Conservation (phyloP, 2,329 filamentous ascomycete genomes). For the Aspergillus ruber region DNA sequence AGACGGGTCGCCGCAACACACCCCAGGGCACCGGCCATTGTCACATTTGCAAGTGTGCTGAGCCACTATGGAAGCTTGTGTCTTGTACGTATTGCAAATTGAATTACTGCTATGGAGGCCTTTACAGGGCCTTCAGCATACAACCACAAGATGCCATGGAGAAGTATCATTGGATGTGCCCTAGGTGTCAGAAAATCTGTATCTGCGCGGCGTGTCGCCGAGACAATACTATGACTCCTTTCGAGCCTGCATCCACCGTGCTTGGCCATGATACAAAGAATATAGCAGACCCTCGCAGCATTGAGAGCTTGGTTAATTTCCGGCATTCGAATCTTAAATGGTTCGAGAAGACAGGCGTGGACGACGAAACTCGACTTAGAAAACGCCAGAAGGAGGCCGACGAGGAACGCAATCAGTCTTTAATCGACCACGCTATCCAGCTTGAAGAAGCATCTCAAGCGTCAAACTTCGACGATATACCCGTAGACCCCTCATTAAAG, state of each 20-base stretch:
- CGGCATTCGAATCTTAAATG: slow-evolving; percentile 79
- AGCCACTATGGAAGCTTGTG: slow-evolving; percentile 79
- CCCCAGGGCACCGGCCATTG: slow-evolving; percentile 54
- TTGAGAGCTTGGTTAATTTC: slow-evolving; percentile 88
- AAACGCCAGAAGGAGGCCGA: slow-evolving; percentile 50
- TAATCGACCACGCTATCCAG: slow-evolving; percentile 39
- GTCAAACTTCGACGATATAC: slow-evolving; percentile 25
- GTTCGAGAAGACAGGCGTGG: slow-evolving; percentile 57
- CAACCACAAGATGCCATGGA: slow-evolving; percentile 79
- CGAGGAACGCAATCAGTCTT: slow-evolving; percentile 43
- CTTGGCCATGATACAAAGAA: slow-evolving; percentile 87
- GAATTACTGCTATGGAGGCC: slow-evolving; percentile 84
- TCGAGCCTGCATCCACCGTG: slow-evolving; percentile 78
- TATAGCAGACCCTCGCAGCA: slow-evolving; percentile 82
- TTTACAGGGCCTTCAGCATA: slow-evolving; percentile 86
- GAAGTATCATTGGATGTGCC: slow-evolving; percentile 77
- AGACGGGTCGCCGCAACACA: slow-evolving; percentile 45
- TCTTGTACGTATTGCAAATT: slow-evolving; percentile 69
- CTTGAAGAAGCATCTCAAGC: slow-evolving; percentile 22
- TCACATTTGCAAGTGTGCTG: slow-evolving; percentile 75
- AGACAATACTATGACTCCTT: slow-evolving; percentile 63
- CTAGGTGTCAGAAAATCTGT: slow-evolving; percentile 77
- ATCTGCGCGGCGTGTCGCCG: slow-evolving; percentile 76
- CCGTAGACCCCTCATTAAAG: slow-evolving; percentile 39
- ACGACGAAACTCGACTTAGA: slow-evolving; percentile 43